These are phyloP conservation scores for Corchorus olitorius DNA, from an alignment of 345 rosid species.

Conservation along the genomic window DNA sequence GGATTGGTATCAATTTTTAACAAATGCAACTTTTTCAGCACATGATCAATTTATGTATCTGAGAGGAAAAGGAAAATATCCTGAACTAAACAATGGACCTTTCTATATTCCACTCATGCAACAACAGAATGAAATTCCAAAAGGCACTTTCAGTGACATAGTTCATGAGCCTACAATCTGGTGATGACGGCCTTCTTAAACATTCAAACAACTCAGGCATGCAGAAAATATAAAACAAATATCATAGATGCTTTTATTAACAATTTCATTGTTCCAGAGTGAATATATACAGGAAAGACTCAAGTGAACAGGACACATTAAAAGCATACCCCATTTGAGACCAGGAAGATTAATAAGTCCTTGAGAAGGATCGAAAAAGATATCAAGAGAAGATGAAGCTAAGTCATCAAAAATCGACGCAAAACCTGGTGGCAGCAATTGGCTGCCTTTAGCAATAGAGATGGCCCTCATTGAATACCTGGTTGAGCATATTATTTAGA, in stretches of 20 bases:
- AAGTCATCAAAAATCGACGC: conserved; percentile 89
- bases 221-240: background rate
- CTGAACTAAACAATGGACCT: background rate
- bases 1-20: no score
- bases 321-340: conserved; percentile 62
- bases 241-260: conserved; percentile 7
- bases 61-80: background rate
- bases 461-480: conserved; percentile 96
- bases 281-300: conserved; percentile 7
- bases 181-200: background rate
- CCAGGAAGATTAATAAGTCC: conserved; percentile 81
- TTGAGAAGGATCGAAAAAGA: conserved; percentile 90
- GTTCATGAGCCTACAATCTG: background rate
- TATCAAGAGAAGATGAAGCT: conserved; percentile 90
- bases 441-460: conserved; percentile 92
- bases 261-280: background rate
- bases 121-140: background rate
- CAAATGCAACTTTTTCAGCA: background rate
- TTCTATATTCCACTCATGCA: background rate
- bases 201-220: background rate
- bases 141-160: background rate
- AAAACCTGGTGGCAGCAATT: conserved; percentile 82
- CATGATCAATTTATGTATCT: background rate
- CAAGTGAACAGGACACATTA: background rate
- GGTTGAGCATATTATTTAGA: conserved; percentile 26